Evolutionary conservation across 257 asterid species (phyloP).

Genomic region (Salvia splendens): DNA sequence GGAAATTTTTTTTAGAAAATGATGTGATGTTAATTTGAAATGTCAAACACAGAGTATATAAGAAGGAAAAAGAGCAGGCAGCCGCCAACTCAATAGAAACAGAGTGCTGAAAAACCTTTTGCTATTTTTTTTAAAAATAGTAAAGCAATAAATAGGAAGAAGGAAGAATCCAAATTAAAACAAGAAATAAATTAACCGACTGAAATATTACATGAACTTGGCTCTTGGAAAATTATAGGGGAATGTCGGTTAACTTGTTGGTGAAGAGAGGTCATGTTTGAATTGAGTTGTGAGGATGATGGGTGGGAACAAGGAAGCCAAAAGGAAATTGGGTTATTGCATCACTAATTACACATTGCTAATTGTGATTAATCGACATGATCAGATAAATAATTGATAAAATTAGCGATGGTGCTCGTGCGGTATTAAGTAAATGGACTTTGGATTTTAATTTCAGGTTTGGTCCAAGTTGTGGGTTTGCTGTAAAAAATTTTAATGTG

Average conservation of each 20-base stretch:
- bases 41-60: slow-evolving; percentile 25
- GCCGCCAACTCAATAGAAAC: no score
- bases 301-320: slow-evolving; percentile 10
- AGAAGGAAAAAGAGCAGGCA: slow-evolving; percentile 6
- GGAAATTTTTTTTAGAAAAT: slow-evolving; percentile 31
- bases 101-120: slow-evolving; percentile 10
- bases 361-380: no score
- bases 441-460: neutral
- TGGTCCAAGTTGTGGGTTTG: slow-evolving; percentile 17
- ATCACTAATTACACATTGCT: neutral
- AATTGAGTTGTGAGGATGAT: slow-evolving; percentile 26
- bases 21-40: slow-evolving; percentile 1
- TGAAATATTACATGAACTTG: slow-evolving; percentile 29
- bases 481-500: neutral
- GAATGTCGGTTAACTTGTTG: slow-evolving; percentile 50
- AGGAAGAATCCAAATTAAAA: neutral
- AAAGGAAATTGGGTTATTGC: neutral
- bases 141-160: neutral
- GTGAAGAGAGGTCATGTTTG: slow-evolving; percentile 29
- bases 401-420: neutral
- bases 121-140: no score
- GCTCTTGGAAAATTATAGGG: no score
- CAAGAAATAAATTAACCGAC: slow-evolving; percentile 19
- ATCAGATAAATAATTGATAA: no score
- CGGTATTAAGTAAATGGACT: slow-evolving; percentile 15